Base-by-base conservation (phyloP, 768 basidiomycete species). In the Mycena albidolilacea region DNA sequence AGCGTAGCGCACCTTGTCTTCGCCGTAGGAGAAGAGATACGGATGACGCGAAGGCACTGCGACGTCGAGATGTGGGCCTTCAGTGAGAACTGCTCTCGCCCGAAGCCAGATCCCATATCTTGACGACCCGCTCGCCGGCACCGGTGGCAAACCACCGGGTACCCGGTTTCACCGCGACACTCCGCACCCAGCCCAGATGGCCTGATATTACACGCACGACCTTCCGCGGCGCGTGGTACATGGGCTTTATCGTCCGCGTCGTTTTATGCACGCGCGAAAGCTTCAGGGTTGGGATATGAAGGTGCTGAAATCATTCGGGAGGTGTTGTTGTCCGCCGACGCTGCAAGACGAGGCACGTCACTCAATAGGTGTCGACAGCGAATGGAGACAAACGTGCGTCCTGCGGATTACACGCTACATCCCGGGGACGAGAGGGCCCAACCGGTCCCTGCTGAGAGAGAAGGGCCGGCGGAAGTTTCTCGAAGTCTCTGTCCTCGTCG, bases 61-160 rank as follows among this genome's bases (percentile, higher is more conserved):
- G 59, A 99, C 2, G 97, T 98, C 23, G 95, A 96, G 52, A 99
- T 99, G 80, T 99, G 98, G 3, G 98, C 98, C 17, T 98, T 99
- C 76, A 99, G 84, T 23, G 95, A 96, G n/a, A 99, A 84, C 81
- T 96, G 98, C 78, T 86, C 83, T 98, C 97, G n/a, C 98, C 98
- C 3, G 93, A 94, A 10, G 98, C 98, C 77, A 99, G 80, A 81
- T 99, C 97, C 98, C 98, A 99, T 11, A 99, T 96, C 86, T 99
- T 99, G 80, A 99, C 94, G 43, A 99, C 97, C 30, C 98, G 90
- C 83, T 99, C 97, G 4, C 98, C 98, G 0, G 98, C 98, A 71
- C 98, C 98, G 0, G 97, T 97, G 1, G 95, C 98, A 75, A 99
- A 99, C 98, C 98, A 99, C 80, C 97, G 84, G 85, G 99, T 99